Base-by-base conservation (phyloP, 1,284 basidiomycete genomes). In the Fomitiporia mediterranea region DNA sequence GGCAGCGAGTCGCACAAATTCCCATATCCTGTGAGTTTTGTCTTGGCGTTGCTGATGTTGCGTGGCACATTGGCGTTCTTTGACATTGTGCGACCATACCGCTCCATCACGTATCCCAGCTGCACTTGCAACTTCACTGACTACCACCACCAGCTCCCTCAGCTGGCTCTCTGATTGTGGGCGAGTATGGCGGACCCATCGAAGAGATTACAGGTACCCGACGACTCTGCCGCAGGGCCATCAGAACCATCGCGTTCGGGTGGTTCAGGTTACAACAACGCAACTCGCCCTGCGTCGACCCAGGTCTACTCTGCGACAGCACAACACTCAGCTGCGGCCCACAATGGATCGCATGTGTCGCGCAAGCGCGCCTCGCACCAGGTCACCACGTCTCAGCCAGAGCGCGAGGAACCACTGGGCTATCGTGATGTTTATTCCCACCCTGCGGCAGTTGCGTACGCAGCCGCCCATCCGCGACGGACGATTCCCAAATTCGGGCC, bases 401-500 rank as follows among this genome's bases (percentile, higher is more conserved):
- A 72, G 39, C 74, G 76, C 3, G 69, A 75, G 21, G 70, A 74
- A 13, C 74, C 75, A 25, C 73, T 79, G 4, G 74, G 71, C 1
- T 82, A 80, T 67, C 77, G 81, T 15, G 88, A 91, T 70, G 85
- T 91, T 37, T 88, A 89, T 69, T 78, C 83, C 1, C 92, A 95
- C 69, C 92, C 93, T 0, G 90, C 91, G 8, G 92, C 91, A 0
- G 78, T 88, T 34, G 86, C 89, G n/a, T 95, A 89, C 69, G 83
- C 84, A 19, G 80, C 85, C 1, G 88, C 89, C 0, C 92, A 95
- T 66, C 92, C 93, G 3, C 77, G 86, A 53, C 81, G 94, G 34
- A 84, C 85, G 15, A 94, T 94, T 58, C 91, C 95, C 62, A 92
- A 90, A 69, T 96, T 98, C 65, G 94, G 94, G 0, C 92, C 94